Percentiles rank a stretch among this genome's conserved stretches.
Evolutionary conservation across 2,329 filamentous ascomycete genomes (phyloP).

Genomic region (Pseudogymnoascus sp.): DNA sequence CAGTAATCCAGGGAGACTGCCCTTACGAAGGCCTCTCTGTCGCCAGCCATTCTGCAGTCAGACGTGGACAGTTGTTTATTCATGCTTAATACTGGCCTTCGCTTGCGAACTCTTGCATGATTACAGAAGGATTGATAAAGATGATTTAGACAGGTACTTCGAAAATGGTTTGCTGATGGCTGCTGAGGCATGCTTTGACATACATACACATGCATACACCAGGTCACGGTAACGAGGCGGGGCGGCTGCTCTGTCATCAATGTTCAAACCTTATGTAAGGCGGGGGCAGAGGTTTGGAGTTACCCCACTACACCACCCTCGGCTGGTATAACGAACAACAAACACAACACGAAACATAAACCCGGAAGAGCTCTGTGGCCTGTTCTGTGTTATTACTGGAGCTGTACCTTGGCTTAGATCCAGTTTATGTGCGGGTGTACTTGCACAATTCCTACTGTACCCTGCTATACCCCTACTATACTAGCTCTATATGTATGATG

Average conservation of each 20-base stretch:
- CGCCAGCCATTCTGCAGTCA: neutral
- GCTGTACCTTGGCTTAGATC: neutral
- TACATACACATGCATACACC: neutral
- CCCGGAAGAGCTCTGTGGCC: neutral
- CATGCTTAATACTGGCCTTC: neutral
- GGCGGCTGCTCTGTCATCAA: neutral
- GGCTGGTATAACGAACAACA: neutral
- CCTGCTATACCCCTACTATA: neutral
- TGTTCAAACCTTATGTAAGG: slow-evolving; percentile 1
- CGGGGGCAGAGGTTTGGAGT: neutral
- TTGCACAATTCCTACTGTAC: neutral
- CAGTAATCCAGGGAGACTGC: neutral
- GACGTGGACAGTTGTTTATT: neutral
- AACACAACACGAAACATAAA: neutral
- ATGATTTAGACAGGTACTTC: neutral
- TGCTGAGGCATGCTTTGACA: neutral
- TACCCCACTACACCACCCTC: neutral
- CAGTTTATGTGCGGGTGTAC: neutral
- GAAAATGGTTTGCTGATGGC: neutral
- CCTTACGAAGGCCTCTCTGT: neutral
- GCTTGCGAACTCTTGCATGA: neutral
- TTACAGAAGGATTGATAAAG: neutral
- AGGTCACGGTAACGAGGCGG: neutral
- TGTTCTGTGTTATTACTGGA: neutral
- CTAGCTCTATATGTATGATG: neutral